Percentiles rank a stretch among this genome's conserved stretches.
These are phyloP conservation scores for Cinnamomum micranthum DNA, from an alignment of 164 flowering plant species.

Conservation along the genomic window DNA sequence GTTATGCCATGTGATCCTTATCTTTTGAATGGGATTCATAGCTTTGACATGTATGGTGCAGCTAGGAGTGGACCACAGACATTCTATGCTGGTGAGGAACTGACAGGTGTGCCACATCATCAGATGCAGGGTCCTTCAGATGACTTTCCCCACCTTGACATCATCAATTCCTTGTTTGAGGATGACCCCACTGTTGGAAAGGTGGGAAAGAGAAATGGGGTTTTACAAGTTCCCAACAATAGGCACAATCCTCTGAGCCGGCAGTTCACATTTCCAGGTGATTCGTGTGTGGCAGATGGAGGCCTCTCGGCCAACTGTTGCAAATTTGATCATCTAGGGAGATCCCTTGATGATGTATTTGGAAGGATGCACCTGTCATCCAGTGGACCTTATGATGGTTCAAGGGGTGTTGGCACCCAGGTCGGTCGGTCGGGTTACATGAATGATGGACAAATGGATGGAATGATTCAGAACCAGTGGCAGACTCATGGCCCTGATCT, in stretches of 20 bases:
- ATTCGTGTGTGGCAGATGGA: slow-evolving; percentile 30
- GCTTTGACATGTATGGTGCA: slow-evolving; percentile 30
- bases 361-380: slow-evolving; percentile 39
- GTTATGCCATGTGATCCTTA: slow-evolving; percentile 22
- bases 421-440: slow-evolving; percentile 29
- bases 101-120: slow-evolving; percentile 38
- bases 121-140: slow-evolving; percentile 32
- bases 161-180: slow-evolving; percentile 81
- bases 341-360: slow-evolving; percentile 50
- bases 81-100: slow-evolving; percentile 29
- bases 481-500: slow-evolving; percentile 44
- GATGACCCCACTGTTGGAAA: slow-evolving; percentile 58
- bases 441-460: slow-evolving; percentile 67
- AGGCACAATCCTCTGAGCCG: slow-evolving; percentile 34
- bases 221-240: slow-evolving; percentile 26
- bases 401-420: slow-evolving; percentile 41
- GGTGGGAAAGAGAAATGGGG: slow-evolving; percentile 12
- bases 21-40: slow-evolving; percentile 27
- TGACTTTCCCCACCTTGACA: slow-evolving; percentile 95
- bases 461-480: slow-evolving; percentile 62
- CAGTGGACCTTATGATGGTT: slow-evolving; percentile 32
- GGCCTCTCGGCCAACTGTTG: slow-evolving; percentile 41
- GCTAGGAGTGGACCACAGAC: slow-evolving; percentile 21
- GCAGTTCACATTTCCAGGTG: slow-evolving; percentile 53
- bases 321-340: slow-evolving; percentile 49